A percentile compares a stretch with the other conserved stretches of the same genome.
Conservation (phyloP, 129 eudicot genomes). For the Lactuca sativa region DNA sequence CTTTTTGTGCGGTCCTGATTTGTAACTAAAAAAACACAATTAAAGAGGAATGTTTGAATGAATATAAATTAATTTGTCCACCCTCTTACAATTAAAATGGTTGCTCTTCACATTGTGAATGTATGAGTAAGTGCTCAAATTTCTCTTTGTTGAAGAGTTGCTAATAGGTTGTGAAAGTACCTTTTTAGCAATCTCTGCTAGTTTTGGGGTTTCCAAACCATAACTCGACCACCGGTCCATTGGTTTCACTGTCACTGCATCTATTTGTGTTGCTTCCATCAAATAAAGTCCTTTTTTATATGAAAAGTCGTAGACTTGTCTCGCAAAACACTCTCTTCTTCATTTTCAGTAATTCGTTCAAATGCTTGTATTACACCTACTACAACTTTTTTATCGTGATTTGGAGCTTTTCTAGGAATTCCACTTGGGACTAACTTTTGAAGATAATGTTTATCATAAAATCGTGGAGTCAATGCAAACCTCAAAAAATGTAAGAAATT, state of each 20-base stretch:
- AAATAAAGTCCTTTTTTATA: neutral
- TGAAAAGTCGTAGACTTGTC: neutral
- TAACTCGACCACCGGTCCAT: neutral
- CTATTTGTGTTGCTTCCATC: neutral
- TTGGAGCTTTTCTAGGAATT: neutral
- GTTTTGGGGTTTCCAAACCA: neutral
- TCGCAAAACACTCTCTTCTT: neutral
- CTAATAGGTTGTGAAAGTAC: neutral
- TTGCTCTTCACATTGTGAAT: constrained; percentile 1
- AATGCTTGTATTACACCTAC: neutral
- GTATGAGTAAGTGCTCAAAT: neutral
- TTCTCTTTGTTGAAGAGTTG: neutral
- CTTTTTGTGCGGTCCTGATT: neutral
- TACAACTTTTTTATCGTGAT: neutral
- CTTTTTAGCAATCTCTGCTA: neutral
- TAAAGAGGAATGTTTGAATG: neutral
- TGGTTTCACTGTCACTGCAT: neutral
- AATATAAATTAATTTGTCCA: neutral
- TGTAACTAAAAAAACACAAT: neutral
- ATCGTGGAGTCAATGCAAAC: neutral
- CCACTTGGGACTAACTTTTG: neutral
- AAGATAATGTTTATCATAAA: neutral
- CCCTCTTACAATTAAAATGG: neutral
- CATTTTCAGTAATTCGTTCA: neutral
- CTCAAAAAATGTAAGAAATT: neutral